Base-by-base conservation (phyloP, 139 green algal species). In the Diplosphaera chodatii region DNA sequence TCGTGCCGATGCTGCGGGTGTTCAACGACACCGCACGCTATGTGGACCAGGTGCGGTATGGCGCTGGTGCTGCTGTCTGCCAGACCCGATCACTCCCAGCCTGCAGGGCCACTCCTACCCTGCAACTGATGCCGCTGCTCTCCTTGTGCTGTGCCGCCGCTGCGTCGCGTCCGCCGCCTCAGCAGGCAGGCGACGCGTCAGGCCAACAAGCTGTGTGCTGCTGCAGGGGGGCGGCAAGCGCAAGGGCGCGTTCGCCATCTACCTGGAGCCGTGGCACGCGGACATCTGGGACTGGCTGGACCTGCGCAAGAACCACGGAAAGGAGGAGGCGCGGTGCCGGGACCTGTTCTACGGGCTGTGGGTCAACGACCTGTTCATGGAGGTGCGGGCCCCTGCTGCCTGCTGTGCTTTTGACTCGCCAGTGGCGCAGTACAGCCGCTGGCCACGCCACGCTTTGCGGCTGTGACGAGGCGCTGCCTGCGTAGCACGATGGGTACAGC, bases 281-380 rank as follows among this genome's bases (percentile, higher is more conserved):
- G 93, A 97, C 86, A 88, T 99, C 75, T 98, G 98, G 68, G 95
- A 99, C 78, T 99, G 81, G 74, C 85, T 99, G 55, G 95, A 99
- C 71, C 84, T 99, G 74, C 83, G 95, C 63, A 99, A 99, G 84
- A 99, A 99, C 84, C 94, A 98, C 74, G 95, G 95, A 74, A 98
- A 98, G 89, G 84, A 90, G 74, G 83, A 89, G 69, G 59, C 73
- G 1, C 88, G 95, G 25, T 92, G 92, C 15, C 81, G 95, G n/a
- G 95, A 99, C 80, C 88, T 99, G 5, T 99, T 99, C 80, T 99
- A 98, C 69, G 95, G 89, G 30, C 86, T 99, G 18, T 99, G 95
- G 95, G 86, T 96, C 69, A 91, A 90, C 55, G 95, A 99, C 83
- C 84, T 98, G 32, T 99, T 99, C 88, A 97, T 97, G 92, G 41